A percentile compares a stretch with the other conserved stretches of the same genome.
phyloP scores from a whole-genome alignment of 2,329 filamentous ascomycete genomes.

The Penicillium sp. region DNA sequence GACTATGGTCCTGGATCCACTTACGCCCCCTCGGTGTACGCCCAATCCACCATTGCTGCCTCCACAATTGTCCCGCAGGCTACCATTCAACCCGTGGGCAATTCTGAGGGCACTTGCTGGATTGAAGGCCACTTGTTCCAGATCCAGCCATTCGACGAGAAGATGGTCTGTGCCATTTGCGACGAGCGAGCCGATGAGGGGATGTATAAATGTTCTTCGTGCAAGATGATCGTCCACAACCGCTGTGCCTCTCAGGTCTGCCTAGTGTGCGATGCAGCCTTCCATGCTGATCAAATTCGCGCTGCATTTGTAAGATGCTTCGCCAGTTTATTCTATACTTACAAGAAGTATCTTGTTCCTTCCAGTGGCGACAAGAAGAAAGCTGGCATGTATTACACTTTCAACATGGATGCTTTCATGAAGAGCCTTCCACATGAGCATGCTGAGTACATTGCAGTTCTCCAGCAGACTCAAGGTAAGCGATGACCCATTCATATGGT shows the following conservation, averaged over 20 bases:
- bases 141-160: constrained; percentile 45
- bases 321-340: constrained; percentile 67
- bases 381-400: constrained; percentile 60
- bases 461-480: constrained; percentile 64
- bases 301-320: constrained; percentile 69
- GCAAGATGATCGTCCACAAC: constrained; percentile 55
- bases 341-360: constrained; percentile 62
- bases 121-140: constrained; percentile 52
- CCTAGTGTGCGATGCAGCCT: constrained; percentile 66
- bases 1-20: constrained; percentile 41
- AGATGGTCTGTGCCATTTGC: constrained; percentile 48
- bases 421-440: constrained; percentile 65
- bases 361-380: constrained; percentile 63
- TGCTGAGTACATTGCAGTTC: constrained; percentile 61
- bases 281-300: constrained; percentile 65
- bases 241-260: constrained; percentile 61
- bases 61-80: constrained; percentile 52
- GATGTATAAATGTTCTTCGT: constrained; percentile 50
- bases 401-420: constrained; percentile 67
- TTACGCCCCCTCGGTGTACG: constrained; percentile 52
- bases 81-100: constrained; percentile 38
- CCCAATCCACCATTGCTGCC: constrained; percentile 51
- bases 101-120: constrained; percentile 45
- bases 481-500: neutral
- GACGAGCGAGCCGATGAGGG: constrained; percentile 60